Evolutionary conservation across 495 filamentous ascomycete genomes (phyloP).

Genomic region (Choiromyces venosus): DNA sequence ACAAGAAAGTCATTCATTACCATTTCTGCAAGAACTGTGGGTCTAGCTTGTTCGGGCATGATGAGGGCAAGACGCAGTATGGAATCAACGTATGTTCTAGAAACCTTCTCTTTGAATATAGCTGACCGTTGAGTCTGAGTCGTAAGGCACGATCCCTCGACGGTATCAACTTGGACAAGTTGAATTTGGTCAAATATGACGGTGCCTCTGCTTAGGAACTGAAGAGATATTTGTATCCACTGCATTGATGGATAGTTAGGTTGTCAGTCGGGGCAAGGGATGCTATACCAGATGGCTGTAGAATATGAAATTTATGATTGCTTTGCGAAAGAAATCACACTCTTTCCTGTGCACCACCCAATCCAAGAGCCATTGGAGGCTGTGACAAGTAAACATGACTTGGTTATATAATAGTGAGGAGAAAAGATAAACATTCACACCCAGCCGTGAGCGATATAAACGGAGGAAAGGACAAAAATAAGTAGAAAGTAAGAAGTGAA

Average conservation of each 20-base stretch:
- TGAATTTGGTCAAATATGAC: neutral
- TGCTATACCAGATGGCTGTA: neutral
- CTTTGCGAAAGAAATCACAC: neutral
- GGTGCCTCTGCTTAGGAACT: neutral
- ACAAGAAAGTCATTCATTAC: constrained; percentile 13
- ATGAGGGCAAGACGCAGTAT: constrained; percentile 11
- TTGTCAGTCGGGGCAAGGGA: neutral
- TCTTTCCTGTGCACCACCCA: neutral
- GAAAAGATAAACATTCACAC: neutral
- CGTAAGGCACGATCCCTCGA: neutral
- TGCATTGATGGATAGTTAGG: too few species aligned
- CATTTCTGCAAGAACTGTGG: constrained; percentile 23
- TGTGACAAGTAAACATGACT: neutral
- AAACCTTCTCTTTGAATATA: neutral
- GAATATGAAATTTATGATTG: neutral
- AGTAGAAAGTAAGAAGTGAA: neutral
- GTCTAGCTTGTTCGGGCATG: constrained; percentile 16
- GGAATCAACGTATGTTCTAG: constrained; percentile 18
- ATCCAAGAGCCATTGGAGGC: neutral
- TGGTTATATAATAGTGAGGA: neutral
- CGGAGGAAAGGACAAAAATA: neutral
- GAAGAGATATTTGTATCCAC: neutral
- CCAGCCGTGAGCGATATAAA: neutral
- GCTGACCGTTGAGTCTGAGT: neutral
- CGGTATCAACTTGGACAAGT: neutral